A percentile compares a stretch with the other conserved stretches of the same genome.
phyloP scores from a whole-genome alignment of 1,284 basidiomycete genomes.

The Ustilago xerochloae region DNA sequence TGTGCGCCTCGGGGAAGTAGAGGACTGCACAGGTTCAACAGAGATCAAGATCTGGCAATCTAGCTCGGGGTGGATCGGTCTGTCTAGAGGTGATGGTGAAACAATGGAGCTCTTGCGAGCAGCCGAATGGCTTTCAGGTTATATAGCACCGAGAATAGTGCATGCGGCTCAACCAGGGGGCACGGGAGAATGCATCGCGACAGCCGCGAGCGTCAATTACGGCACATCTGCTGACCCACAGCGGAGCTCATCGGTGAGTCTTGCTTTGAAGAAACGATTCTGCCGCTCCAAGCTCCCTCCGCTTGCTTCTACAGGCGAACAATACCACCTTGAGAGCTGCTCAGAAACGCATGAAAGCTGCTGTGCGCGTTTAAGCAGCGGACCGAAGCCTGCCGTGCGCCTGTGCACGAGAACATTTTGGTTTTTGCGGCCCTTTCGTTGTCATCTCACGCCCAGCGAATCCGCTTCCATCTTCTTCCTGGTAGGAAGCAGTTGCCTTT shows the following conservation, averaged over 20 bases:
- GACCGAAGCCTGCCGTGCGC: background rate
- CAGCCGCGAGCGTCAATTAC: too few species aligned
- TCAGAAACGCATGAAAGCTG: background rate
- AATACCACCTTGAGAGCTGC: background rate
- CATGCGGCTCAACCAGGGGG: background rate
- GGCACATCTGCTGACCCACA: background rate
- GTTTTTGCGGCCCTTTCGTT: too few species aligned
- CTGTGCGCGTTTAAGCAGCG: background rate
- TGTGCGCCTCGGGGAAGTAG: background rate
- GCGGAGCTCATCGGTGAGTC: background rate
- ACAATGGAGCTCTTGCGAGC: too few species aligned
- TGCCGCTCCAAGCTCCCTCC: background rate
- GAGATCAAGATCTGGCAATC: too few species aligned
- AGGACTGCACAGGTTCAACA: too few species aligned
- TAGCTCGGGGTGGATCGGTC: too few species aligned
- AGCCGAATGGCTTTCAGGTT: background rate
- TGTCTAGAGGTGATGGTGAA: too few species aligned
- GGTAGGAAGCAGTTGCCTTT: too few species aligned
- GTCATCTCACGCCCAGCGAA: too few species aligned
- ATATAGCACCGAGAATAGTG: background rate
- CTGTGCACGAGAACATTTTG: background rate
- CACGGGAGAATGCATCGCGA: background rate
- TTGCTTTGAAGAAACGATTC: too few species aligned
- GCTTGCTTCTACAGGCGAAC: background rate
- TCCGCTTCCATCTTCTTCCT: too few species aligned